Percentiles rank a stretch among this genome's conserved stretches.
phyloP scores from a whole-genome alignment of 1,284 basidiomycete genomes.

The Cryptococcus amylolentus region DNA sequence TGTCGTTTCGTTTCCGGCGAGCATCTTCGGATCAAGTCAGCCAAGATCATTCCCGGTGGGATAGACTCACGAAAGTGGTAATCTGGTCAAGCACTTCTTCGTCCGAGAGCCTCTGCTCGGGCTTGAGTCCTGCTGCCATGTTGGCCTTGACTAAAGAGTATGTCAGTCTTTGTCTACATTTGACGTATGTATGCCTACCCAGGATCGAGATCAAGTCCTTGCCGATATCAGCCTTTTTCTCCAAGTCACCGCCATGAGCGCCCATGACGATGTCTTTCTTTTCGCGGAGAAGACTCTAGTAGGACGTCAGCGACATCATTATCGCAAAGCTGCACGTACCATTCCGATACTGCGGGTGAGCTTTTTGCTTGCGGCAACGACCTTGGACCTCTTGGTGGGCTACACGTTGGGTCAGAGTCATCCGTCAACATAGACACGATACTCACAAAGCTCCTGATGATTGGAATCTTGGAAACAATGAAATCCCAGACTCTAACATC shows the following conservation, averaged over 20 bases:
- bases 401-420: constrained; percentile 5
- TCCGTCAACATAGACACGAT: neutral
- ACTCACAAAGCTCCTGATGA: constrained; percentile 59
- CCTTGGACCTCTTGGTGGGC: constrained; percentile 43
- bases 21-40: constrained; percentile 24
- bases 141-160: constrained; percentile 58
- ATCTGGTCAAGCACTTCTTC: constrained; percentile 70
- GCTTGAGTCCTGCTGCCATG: constrained; percentile 55
- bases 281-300: constrained; percentile 55
- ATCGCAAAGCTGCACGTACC: constrained; percentile 20
- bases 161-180: neutral
- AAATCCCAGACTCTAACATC: constrained; percentile 56
- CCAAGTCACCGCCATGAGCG: constrained; percentile 35
- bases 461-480: constrained; percentile 61
- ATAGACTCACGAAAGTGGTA: constrained; percentile 62
- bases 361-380: constrained; percentile 48
- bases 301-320: neutral
- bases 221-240: constrained; percentile 52
- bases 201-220: constrained; percentile 52
- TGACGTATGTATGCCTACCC: constrained; percentile 48
- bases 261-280: constrained; percentile 49
- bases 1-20: constrained; percentile 71
- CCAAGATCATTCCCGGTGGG: neutral
- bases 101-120: constrained; percentile 59
- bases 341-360: constrained; percentile 60